These are phyloP conservation scores for Podaxis sp. DNA, from an alignment of 768 basidiomycete genomes.

Conservation along the genomic window DNA sequence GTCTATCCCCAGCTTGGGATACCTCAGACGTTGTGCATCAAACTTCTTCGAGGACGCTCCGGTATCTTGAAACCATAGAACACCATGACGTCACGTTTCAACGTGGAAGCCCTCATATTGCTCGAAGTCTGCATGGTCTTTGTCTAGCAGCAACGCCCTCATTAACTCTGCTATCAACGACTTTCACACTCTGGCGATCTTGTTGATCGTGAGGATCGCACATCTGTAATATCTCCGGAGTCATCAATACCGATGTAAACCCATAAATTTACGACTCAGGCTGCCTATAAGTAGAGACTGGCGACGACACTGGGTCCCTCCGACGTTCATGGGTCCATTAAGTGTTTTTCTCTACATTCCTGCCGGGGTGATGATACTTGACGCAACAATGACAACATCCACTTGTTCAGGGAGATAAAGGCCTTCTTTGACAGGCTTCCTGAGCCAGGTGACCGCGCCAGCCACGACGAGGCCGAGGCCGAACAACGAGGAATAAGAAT, in stretches of 20 bases:
- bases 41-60: constrained; percentile 1
- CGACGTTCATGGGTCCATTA: not conserved
- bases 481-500: not conserved
- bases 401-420: not conserved
- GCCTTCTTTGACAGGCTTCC: not conserved
- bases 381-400: not conserved
- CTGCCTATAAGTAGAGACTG: not conserved
- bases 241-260: not conserved
- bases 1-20: not conserved
- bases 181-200: not conserved
- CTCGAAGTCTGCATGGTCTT: constrained; percentile 22
- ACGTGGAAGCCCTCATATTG: constrained; percentile 35
- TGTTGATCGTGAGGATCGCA: not conserved
- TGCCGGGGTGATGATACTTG: not conserved
- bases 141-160: not conserved
- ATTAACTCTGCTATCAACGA: not conserved
- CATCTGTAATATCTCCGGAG: not conserved
- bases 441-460: not conserved
- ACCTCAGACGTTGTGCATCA: not conserved
- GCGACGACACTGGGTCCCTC: not conserved
- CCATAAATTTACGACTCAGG: not conserved
- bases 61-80: constrained; percentile 17
- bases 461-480: not conserved
- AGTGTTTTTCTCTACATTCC: not conserved
- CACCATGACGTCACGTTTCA: constrained; percentile 24